Evolutionary conservation across 768 basidiomycete genomes (phyloP).

Genomic region (Leccinum subtestaceum): DNA sequence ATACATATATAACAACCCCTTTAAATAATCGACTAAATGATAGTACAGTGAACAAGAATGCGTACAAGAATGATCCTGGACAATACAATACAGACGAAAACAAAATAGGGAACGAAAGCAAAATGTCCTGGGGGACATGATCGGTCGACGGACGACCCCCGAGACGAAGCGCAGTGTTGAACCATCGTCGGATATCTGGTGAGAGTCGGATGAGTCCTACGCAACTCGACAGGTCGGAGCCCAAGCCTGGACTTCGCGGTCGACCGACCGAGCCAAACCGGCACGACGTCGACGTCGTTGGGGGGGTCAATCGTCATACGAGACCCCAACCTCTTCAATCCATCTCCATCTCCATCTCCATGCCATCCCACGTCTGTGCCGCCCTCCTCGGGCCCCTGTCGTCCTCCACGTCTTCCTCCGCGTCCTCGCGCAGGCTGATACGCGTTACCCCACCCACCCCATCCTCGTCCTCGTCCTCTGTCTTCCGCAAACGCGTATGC

Average conservation of each 20-base stretch:
- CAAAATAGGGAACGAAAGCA: not conserved
- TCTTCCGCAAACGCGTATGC: not conserved
- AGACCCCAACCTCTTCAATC: constrained; percentile 2
- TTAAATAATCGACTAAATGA: not conserved
- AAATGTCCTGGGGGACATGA: not conserved
- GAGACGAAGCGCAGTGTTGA: not conserved
- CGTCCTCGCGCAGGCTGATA: constrained; percentile 6
- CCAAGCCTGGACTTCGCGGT: not conserved
- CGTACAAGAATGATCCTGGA: not conserved
- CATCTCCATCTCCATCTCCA: constrained; percentile 53
- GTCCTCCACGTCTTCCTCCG: not conserved
- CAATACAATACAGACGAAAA: not conserved
- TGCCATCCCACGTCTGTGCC: constrained; percentile 38
- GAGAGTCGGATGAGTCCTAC: not conserved
- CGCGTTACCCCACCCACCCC: not conserved
- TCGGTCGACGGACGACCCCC: not conserved
- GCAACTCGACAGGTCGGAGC: not conserved
- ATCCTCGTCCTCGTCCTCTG: constrained; percentile 1
- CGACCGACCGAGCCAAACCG: not conserved
- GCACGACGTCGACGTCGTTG: not conserved
- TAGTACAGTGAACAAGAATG: not conserved
- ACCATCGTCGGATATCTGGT: not conserved
- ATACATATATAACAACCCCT: not conserved
- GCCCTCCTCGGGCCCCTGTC: constrained; percentile 1
- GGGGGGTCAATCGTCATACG: not conserved